These are phyloP conservation scores for Striga asiatica DNA, from an alignment of 257 asterid genomes.

Conservation along the genomic window DNA sequence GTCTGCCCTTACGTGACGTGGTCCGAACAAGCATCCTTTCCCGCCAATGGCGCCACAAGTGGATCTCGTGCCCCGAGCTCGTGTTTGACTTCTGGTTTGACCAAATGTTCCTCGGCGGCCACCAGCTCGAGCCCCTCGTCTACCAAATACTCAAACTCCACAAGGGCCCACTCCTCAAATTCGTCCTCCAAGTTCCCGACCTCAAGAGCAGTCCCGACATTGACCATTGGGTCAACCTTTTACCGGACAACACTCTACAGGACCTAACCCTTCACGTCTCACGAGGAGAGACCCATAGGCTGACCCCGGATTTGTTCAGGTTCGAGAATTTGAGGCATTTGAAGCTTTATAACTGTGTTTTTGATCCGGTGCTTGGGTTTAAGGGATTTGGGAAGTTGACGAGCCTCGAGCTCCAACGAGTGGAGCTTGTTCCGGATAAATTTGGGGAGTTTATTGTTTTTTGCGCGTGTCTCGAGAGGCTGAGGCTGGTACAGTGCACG, in stretches of 20 bases:
- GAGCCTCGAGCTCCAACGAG: constrained; percentile 34
- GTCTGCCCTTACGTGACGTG: constrained; percentile 50
- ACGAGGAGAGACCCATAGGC: constrained; percentile 30
- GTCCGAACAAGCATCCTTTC: constrained; percentile 51
- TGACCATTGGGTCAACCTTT: constrained; percentile 31
- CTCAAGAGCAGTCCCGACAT: constrained; percentile 30
- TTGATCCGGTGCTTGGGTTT: constrained; percentile 27
- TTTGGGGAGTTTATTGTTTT: constrained; percentile 27
- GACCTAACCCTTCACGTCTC: constrained; percentile 34
- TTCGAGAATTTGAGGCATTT: constrained; percentile 35
- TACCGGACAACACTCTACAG: constrained; percentile 36
- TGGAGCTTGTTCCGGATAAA: constrained; percentile 18
- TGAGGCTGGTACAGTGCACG: constrained; percentile 36
- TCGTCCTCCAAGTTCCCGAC: constrained; percentile 37
- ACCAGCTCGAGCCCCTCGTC: constrained; percentile 32
- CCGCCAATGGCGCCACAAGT: constrained; percentile 47
- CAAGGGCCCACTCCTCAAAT: constrained; percentile 34
- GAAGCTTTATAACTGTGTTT: constrained; percentile 35
- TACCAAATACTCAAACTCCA: constrained; percentile 37
- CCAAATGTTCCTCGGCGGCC: constrained; percentile 34
- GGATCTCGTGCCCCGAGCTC: constrained; percentile 37
- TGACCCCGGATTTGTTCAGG: constrained; percentile 27
- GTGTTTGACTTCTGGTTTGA: constrained; percentile 48
- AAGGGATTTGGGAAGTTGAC: constrained; percentile 38
- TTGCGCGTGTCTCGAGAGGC: constrained; percentile 36